These are phyloP conservation scores for Claviceps monticola DNA, from an alignment of 2,329 filamentous ascomycete species.

Conservation along the genomic window DNA sequence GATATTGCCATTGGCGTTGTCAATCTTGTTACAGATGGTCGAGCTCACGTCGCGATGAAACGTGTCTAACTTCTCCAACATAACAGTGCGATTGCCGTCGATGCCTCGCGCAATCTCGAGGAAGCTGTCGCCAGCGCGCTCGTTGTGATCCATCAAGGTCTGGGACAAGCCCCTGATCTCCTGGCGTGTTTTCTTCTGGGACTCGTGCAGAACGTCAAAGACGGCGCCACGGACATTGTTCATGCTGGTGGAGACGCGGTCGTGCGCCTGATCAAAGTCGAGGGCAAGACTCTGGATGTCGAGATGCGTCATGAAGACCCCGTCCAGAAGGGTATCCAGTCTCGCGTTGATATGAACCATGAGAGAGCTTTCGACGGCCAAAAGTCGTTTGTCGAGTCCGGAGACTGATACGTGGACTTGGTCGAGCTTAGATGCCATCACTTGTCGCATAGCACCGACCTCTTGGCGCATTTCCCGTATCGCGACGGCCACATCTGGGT, in stretches of 20 bases:
- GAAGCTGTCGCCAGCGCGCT: background rate
- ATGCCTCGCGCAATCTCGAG: conserved; percentile 1
- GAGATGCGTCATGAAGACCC: background rate
- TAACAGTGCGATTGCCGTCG: background rate
- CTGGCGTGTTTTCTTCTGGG: background rate
- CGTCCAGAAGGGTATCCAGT: background rate
- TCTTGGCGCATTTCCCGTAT: conserved; percentile 1
- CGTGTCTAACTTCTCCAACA: background rate
- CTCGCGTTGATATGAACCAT: background rate
- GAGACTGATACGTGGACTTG: background rate
- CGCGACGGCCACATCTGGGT: background rate
- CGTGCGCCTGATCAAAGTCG: conserved; percentile 1
- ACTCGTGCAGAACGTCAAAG: background rate
- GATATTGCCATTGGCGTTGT: background rate
- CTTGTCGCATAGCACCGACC: background rate
- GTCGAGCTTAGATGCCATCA: background rate
- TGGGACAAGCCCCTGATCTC: background rate
- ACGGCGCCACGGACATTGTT: background rate
- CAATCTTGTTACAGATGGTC: background rate
- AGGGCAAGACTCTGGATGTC: conserved; percentile 1
- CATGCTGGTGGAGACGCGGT: background rate
- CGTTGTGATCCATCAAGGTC: background rate
- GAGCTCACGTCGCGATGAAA: background rate
- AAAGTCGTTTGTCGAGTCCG: background rate
- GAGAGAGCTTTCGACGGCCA: background rate